Base-by-base conservation (phyloP, 1,139 yeast species). In the Taphrina pruni region DNA sequence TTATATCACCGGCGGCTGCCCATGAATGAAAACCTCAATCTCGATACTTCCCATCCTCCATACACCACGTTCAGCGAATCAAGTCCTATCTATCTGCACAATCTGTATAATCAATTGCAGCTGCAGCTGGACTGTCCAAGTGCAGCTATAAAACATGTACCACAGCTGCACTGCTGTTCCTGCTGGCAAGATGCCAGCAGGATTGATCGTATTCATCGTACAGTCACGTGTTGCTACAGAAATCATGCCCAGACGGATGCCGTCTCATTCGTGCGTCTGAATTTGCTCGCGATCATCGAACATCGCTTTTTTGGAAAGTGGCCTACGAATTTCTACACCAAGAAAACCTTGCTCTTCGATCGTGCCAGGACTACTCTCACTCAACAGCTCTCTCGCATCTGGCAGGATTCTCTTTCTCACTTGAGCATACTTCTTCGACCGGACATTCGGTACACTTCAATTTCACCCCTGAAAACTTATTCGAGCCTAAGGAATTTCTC, bases 231-330 rank as follows among this genome's bases (percentile, higher is more conserved):
- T 2, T 12, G 54, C 32, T 4, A 26, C 32, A 26, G 32, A 26
- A 4, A 26, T 26, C 11, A n/a, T n/a, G 54, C 54, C n/a, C 54
- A 50, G 36, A 50, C 54, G 54, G 54, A 11, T 50, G 54, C 54
- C 54, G 54, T 50, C 54, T 50, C 54, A 50, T 50, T 50, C 54
- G 54, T 50, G 54, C 54, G 54, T 50, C 54, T 50, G 54, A 50
- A 50, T 50, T 50, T 50, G 54, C 54, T 50, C 54, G 54, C 54
- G 54, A 50, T 50, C n/a, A 50, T 50, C 54, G 54, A 50, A 35
- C 36, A 50, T 50, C 36, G 54, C 54, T 50, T 50, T 50, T 50
- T 50, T 50, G 36, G 54, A 50, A 50, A 50, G 54, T 50, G 54
- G 54, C 54, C 54, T 50, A 26, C 54, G 54, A 50, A 20, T 50